phyloP scores from a whole-genome alignment of 2,329 filamentous ascomycete genomes.

The Xylariales sp. region DNA sequence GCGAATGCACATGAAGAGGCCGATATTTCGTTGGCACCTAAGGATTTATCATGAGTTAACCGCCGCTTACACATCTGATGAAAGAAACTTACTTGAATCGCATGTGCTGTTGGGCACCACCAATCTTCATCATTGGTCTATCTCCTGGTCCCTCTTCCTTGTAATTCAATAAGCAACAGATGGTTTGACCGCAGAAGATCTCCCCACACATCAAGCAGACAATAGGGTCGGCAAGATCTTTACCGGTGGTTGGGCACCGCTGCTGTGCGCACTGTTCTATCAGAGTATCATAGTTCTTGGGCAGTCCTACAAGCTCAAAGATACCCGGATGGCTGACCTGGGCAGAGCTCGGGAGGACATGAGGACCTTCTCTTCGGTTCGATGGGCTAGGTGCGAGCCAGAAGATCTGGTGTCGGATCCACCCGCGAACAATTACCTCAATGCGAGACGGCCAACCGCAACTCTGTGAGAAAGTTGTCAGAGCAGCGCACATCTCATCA shows the following conservation, averaged over 20 bases:
- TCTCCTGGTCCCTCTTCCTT: conserved; percentile 32
- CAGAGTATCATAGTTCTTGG: conserved; percentile 85
- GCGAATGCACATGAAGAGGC: conserved; percentile 94
- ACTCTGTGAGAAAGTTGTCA: conserved; percentile 38
- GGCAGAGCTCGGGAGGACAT: conserved; percentile 33
- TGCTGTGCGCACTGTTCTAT: conserved; percentile 87
- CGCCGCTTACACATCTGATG: neutral
- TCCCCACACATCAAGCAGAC: conserved; percentile 94
- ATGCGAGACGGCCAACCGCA: conserved; percentile 47
- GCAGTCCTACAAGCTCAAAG: conserved; percentile 88
- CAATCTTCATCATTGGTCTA: conserved; percentile 48
- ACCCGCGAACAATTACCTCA: conserved; percentile 53
- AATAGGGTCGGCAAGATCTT: conserved; percentile 84
- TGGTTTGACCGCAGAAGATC: conserved; percentile 92
- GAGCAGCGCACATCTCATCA: conserved; percentile 68
- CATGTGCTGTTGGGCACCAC: conserved; percentile 90
- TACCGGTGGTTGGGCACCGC: conserved; percentile 83
- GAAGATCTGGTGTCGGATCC: conserved; percentile 64
- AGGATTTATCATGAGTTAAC: conserved; percentile 6
- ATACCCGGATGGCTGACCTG: conserved; percentile 78
- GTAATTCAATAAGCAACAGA: conserved; percentile 76
- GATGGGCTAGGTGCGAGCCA: conserved; percentile 20
- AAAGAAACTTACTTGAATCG: conserved; percentile 58
- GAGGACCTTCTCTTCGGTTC: conserved; percentile 6
- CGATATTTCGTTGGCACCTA: conserved; percentile 86